Percentiles rank a stretch among this genome's conserved stretches.
Evolutionary conservation across 176 grass and related monocot species (phyloP).

Genomic region (Ensete ventricosum): DNA sequence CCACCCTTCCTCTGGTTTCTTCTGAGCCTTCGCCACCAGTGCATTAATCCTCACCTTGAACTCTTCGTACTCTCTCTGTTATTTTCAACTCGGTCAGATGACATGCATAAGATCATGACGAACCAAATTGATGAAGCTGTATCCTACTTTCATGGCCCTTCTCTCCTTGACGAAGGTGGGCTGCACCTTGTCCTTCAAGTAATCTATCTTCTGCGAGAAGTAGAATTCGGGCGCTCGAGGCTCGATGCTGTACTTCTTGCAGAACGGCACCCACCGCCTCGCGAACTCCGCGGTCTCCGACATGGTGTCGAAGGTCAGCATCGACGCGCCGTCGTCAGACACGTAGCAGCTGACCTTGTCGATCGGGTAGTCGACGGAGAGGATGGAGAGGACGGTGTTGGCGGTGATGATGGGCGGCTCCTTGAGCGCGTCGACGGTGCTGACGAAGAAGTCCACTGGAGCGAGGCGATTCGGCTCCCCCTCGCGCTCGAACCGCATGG

Average conservation of each 20-base stretch:
- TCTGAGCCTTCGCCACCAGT: slow-evolving; percentile 75
- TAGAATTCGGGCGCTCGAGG: slow-evolving; percentile 87
- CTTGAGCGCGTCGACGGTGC: slow-evolving; percentile 90
- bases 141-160: slow-evolving; percentile 66
- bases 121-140: background rate
- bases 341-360: slow-evolving; percentile 87
- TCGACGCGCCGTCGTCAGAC: slow-evolving; percentile 87
- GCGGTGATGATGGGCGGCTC: slow-evolving; percentile 92
- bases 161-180: slow-evolving; percentile 87
- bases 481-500: slow-evolving; percentile 72
- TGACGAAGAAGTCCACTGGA: slow-evolving; percentile 78
- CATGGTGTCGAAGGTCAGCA: slow-evolving; percentile 84
- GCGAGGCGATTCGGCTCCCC: slow-evolving; percentile 50
- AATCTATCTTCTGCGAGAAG: slow-evolving; percentile 98
- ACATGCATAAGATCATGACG: background rate
- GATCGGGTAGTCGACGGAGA: slow-evolving; percentile 85
- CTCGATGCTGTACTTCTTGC: slow-evolving; percentile 89
- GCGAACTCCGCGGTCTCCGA: slow-evolving; percentile 91
- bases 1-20: slow-evolving; percentile 95
- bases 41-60: slow-evolving; percentile 90
- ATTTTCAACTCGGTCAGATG: background rate
- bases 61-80: slow-evolving; percentile 83
- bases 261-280: slow-evolving; percentile 85
- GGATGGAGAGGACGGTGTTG: slow-evolving; percentile 93
- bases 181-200: slow-evolving; percentile 98